Percentiles rank a stretch among this genome's conserved stretches.
phyloP scores from a whole-genome alignment of 441 rosid genomes.

The Capsella rubella region DNA sequence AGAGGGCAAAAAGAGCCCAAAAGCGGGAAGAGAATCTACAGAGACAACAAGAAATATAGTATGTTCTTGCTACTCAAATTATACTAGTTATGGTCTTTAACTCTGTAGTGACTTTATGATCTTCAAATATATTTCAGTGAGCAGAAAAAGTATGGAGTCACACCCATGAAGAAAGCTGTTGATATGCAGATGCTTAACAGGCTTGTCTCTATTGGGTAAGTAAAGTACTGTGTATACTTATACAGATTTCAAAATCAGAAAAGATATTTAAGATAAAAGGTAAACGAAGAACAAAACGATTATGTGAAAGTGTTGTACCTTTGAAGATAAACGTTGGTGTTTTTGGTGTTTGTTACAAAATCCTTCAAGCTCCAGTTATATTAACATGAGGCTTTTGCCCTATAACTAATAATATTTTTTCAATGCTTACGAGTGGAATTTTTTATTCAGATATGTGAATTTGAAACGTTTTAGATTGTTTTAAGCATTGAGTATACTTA shows the following conservation, averaged over 20 bases:
- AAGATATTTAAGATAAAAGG: not conserved
- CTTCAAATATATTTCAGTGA: slow-evolving; percentile 57
- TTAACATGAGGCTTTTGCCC: slow-evolving; percentile 4
- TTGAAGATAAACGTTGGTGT: not conserved
- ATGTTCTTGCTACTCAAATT: slow-evolving; percentile 21
- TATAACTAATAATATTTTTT: not conserved
- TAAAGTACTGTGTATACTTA: not conserved
- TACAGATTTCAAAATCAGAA: not conserved
- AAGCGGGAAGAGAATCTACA: slow-evolving; percentile 57
- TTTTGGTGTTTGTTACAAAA: not conserved
- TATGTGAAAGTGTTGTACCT: not conserved
- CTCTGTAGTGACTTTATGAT: not conserved
- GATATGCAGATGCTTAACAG: slow-evolving; percentile 67
- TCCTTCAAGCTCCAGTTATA: slow-evolving; percentile 7
- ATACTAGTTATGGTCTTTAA: not conserved
- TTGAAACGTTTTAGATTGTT: slow-evolving; percentile 7
- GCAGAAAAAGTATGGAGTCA: slow-evolving; percentile 81
- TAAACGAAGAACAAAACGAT: not conserved
- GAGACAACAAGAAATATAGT: slow-evolving; percentile 66
- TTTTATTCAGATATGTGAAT: not conserved
- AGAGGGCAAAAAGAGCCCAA: slow-evolving; percentile 62
- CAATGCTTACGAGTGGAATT: not conserved
- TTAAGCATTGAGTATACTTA: not conserved
- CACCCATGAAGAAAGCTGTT: slow-evolving; percentile 80
- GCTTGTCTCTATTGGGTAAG: slow-evolving; percentile 79